Percentiles rank a stretch among this genome's conserved stretches.
These are phyloP conservation scores for Rutidosis leptorrhynchoides DNA, from an alignment of 129 eudicot genomes.

Conservation along the genomic window DNA sequence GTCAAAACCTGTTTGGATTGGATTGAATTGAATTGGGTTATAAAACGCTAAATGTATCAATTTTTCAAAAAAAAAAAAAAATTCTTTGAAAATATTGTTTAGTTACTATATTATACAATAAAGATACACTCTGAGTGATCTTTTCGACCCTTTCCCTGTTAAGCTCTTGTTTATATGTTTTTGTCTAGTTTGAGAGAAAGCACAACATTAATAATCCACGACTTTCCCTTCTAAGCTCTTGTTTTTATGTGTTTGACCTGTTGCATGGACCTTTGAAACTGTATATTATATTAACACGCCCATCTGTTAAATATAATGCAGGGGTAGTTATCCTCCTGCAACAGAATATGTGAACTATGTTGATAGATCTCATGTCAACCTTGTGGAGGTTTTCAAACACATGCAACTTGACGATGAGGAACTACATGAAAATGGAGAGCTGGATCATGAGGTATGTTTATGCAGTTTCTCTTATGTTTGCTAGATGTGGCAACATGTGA, in stretches of 20 bases:
- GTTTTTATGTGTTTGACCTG: too few relatives aligned
- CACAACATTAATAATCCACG: slow-evolving; percentile 9
- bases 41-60: neutral
- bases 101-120: too few relatives aligned
- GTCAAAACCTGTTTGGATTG: too few relatives aligned
- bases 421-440: slow-evolving; percentile 70
- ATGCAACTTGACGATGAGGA: slow-evolving; percentile 81
- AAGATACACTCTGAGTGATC: slow-evolving; percentile 1
- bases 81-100: too few relatives aligned
- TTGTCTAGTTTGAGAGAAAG: neutral
- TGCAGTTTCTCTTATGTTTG: too few relatives aligned
- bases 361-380: slow-evolving; percentile 66
- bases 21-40: too few relatives aligned
- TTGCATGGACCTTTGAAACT: too few relatives aligned
- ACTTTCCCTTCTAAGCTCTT: slow-evolving; percentile 4
- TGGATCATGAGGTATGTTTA: slow-evolving; percentile 73
- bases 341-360: slow-evolving; percentile 67
- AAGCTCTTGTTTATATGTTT: neutral
- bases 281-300: slow-evolving; percentile 18
- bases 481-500: too few relatives aligned
- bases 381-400: slow-evolving; percentile 75
- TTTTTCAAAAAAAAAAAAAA: too few relatives aligned
- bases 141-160: neutral
- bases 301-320: slow-evolving; percentile 34
- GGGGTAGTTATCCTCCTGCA: slow-evolving; percentile 83